A percentile compares a stretch with the other conserved stretches of the same genome.
These are phyloP conservation scores for Pseudodiploospora longispora DNA, from an alignment of 2,329 filamentous ascomycete species.

Conservation along the genomic window DNA sequence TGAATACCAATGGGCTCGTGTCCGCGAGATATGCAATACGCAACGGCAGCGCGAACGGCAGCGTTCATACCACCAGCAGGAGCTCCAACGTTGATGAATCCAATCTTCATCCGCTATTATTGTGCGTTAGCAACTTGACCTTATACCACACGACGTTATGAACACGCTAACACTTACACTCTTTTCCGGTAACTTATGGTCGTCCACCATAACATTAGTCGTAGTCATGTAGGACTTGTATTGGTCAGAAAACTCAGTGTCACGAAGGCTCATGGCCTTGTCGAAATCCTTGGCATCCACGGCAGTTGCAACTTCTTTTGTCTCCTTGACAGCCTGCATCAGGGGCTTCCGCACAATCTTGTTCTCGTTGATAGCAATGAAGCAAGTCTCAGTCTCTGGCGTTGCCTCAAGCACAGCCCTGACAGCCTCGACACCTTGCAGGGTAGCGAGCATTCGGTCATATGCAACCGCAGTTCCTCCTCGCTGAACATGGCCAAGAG, in stretches of 20 bases:
- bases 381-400: slow-evolving; percentile 81
- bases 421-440: slow-evolving; percentile 92
- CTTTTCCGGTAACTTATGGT: slow-evolving; percentile 56
- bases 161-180: slow-evolving; percentile 45
- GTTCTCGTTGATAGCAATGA: slow-evolving; percentile 96
- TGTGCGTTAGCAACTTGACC: slow-evolving; percentile 13
- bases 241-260: slow-evolving; percentile 90
- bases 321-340: slow-evolving; percentile 80
- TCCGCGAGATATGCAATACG: slow-evolving; percentile 86
- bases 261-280: slow-evolving; percentile 77
- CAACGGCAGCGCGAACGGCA: slow-evolving; percentile 84
- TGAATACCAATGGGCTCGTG: slow-evolving; percentile 89
- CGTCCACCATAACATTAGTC: slow-evolving; percentile 68
- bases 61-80: slow-evolving; percentile 98
- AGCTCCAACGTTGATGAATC: slow-evolving; percentile 93
- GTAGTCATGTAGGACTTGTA: slow-evolving; percentile 87
- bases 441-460: slow-evolving; percentile 83
- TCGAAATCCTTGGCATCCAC: slow-evolving; percentile 83
- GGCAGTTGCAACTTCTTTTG: slow-evolving; percentile 72
- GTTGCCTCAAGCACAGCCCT: slow-evolving; percentile 84
- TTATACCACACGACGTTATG: not conserved
- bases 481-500: slow-evolving; percentile 93
- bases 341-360: slow-evolving; percentile 89
- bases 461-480: slow-evolving; percentile 89
- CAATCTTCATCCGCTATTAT: slow-evolving; percentile 73